Base-by-base conservation (phyloP, 1,284 basidiomycete genomes). In the Fomitopsis schrenkii region DNA sequence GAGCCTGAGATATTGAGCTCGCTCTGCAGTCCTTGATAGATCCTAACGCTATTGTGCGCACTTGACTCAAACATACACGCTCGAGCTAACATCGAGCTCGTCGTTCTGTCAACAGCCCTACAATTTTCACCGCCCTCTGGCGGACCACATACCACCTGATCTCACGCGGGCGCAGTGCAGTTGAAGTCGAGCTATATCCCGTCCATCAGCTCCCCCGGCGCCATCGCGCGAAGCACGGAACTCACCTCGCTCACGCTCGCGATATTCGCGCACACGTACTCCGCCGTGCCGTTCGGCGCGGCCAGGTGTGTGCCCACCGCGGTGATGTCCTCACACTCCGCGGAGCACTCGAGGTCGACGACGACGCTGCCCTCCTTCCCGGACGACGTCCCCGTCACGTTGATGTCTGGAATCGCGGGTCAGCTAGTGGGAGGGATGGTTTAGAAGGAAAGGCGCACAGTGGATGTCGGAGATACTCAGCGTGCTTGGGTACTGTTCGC, bases 401-500 rank as follows among this genome's bases (percentile, higher is more conserved):
- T 76, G 63, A 75, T 69, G 64, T 71, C 71, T 74, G 50, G 33
- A 57, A 19, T 35, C 26, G 26, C 45, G 26, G 19, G 45, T 26
- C 6, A 10, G 19, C n/a, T 7, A 19, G 45, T 28, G 26, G 45
- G 7, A 30, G 8, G 19, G 22, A 3, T 36, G 9, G 14, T 40
- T 7, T 7, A 2, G 10, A 22, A 54, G 57, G 52, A 54, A 40
- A 57, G 38, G 63, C 68, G 57, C 36, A 75, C 73, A 76, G 60
- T 78, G 75, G 30, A 81, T 72, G 61, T 81, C 76, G 17, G 77
- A 78, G 57, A 81, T 80, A 33, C 66, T 65, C 1, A 84, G 78
- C 59, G 81, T 81, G 17, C 82, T 83, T 0, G 84, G 83, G 71
- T 79, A 82, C 64, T 81, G 72, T 15, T 77, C 71, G 67, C 83